These are phyloP conservation scores for Cyclotella atomus DNA, from an alignment of 108 stramenopile species.

Conservation along the genomic window DNA sequence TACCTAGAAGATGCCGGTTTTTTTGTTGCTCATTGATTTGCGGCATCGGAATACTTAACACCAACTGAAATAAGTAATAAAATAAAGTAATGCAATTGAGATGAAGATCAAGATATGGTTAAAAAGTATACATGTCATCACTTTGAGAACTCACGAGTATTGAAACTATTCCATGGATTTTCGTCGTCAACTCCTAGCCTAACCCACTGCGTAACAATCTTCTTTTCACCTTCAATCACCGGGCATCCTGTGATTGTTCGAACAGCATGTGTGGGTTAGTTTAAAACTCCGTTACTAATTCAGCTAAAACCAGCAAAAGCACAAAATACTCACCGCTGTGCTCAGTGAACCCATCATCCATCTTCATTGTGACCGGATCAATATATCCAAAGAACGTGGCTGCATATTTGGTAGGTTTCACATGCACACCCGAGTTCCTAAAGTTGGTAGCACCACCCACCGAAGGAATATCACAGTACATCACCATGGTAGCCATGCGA, in stretches of 20 bases:
- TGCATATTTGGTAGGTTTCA: conserved; percentile 74
- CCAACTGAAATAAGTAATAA: conserved; percentile 35
- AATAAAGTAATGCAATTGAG: too few relatives aligned
- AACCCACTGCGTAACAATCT: conserved; percentile 97
- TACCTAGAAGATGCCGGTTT: too few relatives aligned
- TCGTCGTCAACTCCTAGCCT: conserved; percentile 87
- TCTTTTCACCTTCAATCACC: conserved; percentile 91
- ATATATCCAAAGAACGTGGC: conserved; percentile 92
- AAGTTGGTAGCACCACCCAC: conserved; percentile 93
- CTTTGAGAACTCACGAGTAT: conserved; percentile 67
- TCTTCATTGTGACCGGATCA: conserved; percentile 70
- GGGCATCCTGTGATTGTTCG: too few relatives aligned
- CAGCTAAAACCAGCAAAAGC: too few relatives aligned
- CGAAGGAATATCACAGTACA: conserved; percentile 89
- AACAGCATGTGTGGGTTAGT: too few relatives aligned
- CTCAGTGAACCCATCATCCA: conserved; percentile 82
- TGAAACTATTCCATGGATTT: conserved; percentile 86
- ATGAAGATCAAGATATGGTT: too few relatives aligned
- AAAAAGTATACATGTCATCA: too few relatives aligned
- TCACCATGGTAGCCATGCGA: conserved; percentile 93
- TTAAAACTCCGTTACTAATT: too few relatives aligned
- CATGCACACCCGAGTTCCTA: conserved; percentile 80
- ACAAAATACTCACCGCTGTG: too few relatives aligned
- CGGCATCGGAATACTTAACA: conserved; percentile 44
- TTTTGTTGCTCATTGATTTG: conserved; percentile 18